Conservation (phyloP, 495 filamentous ascomycete species). For the Daldinia bambusicola region DNA sequence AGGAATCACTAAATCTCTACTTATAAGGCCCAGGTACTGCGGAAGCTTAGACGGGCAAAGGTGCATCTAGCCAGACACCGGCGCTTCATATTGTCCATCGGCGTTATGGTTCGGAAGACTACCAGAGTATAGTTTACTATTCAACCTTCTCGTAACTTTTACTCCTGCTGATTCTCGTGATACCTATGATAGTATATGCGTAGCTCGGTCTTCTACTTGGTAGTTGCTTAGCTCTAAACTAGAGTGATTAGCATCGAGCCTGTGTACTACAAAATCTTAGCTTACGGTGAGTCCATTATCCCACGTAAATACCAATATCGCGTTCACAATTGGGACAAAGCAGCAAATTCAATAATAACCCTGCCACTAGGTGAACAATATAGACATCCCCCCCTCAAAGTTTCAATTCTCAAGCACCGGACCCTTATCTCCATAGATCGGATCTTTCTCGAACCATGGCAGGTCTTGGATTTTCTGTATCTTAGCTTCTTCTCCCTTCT, state of each 20-base stretch:
- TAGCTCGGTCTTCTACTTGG: not conserved
- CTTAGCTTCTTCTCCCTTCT: slow-evolving; percentile 62
- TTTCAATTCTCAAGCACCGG: slow-evolving; percentile 56
- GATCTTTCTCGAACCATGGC: slow-evolving; percentile 68
- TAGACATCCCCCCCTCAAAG: not conserved
- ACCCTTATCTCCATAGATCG: slow-evolving; percentile 67
- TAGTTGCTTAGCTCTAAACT: not conserved
- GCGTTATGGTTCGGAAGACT: too few relatives aligned
- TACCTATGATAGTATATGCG: not conserved
- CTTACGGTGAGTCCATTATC: slow-evolving; percentile 2
- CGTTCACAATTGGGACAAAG: not conserved
- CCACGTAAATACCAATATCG: not conserved
- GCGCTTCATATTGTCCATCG: slow-evolving; percentile 9
- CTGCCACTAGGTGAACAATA: not conserved
- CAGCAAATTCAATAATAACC: not conserved
- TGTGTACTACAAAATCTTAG: too few relatives aligned
- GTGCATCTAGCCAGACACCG: slow-evolving; percentile 20
- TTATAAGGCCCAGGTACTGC: slow-evolving; percentile 7
- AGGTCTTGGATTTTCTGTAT: slow-evolving; percentile 57
- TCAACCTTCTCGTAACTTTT: slow-evolving; percentile 7
- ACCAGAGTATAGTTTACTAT: slow-evolving; percentile 14
- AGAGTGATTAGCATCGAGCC: too few relatives aligned
- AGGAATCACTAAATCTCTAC: slow-evolving; percentile 6
- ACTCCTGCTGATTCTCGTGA: not conserved
- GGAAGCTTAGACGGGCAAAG: slow-evolving; percentile 26